Percentiles rank a stretch among this genome's conserved stretches.
These are phyloP conservation scores for Taphrina deformans DNA, from an alignment of 1,139 yeast species.

Conservation along the genomic window DNA sequence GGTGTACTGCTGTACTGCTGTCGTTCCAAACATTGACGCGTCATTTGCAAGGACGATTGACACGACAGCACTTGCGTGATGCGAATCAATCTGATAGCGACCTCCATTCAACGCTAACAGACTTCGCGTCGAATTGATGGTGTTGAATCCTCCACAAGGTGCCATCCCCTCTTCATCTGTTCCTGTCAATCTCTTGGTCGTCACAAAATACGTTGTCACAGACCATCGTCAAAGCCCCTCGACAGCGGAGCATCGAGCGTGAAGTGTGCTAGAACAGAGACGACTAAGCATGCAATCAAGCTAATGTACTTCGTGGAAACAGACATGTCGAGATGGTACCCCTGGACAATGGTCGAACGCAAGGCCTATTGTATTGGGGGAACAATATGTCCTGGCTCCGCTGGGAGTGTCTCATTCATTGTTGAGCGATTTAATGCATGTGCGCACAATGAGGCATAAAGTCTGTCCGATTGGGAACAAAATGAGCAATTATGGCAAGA, in stretches of 20 bases:
- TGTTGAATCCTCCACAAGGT: slow-evolving; percentile 28
- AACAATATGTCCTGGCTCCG: background rate
- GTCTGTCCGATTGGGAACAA: background rate
- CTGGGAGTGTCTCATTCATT: background rate
- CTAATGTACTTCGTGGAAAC: background rate
- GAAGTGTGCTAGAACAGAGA: slow-evolving; percentile 11
- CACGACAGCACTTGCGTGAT: slow-evolving; percentile 19
- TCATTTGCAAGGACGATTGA: slow-evolving; percentile 8
- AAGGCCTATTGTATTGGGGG: no score
- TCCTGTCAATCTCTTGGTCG: background rate
- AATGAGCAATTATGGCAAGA: background rate
- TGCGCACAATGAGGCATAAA: background rate
- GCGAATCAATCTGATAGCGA: slow-evolving; percentile 25
- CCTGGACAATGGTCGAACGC: no score
- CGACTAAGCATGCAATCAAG: background rate
- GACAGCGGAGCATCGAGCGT: slow-evolving; percentile 23
- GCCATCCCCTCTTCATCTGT: slow-evolving; percentile 7
- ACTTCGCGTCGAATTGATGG: slow-evolving; percentile 6
- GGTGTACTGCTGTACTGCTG: slow-evolving; percentile 18
- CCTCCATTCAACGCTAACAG: slow-evolving; percentile 3
- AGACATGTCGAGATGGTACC: no score
- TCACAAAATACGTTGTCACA: background rate
- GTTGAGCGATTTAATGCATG: background rate
- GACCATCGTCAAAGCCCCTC: slow-evolving; percentile 22
- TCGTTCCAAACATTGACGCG: background rate